phyloP scores from a whole-genome alignment of 192 early-diverging fungal species.

The Gryganskiella cystojenkinii region DNA sequence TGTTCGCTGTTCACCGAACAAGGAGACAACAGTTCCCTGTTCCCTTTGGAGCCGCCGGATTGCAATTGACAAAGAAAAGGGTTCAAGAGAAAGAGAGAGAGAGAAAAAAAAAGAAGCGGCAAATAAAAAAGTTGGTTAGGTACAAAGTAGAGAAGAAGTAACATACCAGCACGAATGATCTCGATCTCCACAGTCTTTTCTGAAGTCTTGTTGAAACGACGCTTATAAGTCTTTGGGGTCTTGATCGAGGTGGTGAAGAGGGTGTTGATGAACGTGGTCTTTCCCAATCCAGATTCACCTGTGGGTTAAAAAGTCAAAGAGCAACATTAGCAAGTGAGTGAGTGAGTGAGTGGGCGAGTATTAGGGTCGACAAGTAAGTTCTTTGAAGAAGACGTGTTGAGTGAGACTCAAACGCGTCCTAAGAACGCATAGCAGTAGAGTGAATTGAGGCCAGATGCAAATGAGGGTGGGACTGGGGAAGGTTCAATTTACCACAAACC shows the following conservation, averaged over 20 bases:
- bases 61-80: neutral
- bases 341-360: neutral
- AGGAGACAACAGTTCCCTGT: neutral
- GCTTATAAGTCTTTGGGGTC: conserved; percentile 84
- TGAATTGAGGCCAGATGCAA: neutral
- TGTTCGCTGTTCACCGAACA: neutral
- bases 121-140: neutral
- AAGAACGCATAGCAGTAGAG: no score
- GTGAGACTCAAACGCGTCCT: no score
- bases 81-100: neutral
- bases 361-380: conserved; percentile 1
- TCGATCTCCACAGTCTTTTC: conserved; percentile 98
- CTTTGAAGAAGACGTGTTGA: conserved; percentile 5
- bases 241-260: conserved; percentile 95
- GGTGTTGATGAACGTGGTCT: conserved; percentile 99
- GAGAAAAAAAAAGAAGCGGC: conserved; percentile 2
- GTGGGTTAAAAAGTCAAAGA: neutral
- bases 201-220: conserved; percentile 92
- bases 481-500: conserved; percentile 82
- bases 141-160: neutral
- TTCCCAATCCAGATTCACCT: conserved; percentile 98
- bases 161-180: conserved; percentile 93
- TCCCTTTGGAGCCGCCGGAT: neutral
- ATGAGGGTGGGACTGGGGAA: neutral
- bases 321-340: neutral